Conservation (phyloP, 192 early-diverging fungal species). For the Thamnidium elegans region DNA sequence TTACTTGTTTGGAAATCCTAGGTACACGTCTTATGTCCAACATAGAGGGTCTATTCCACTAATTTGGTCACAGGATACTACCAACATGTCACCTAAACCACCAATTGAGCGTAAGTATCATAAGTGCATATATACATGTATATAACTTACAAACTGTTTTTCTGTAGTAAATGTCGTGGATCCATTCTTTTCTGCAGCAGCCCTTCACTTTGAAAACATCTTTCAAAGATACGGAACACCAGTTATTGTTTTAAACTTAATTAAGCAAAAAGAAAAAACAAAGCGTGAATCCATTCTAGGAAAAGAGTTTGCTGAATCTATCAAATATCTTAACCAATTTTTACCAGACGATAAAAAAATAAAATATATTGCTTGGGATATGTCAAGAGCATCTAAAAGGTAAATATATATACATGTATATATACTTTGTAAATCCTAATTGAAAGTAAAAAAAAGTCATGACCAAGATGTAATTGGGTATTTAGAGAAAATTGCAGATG, state of each 20-base stretch:
- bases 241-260: conserved; percentile 89
- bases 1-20: conserved; percentile 56
- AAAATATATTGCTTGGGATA: conserved; percentile 94
- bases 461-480: conserved; percentile 88
- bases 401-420: too few species aligned
- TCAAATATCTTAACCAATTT: conserved; percentile 89
- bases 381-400: conserved; percentile 95
- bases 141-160: neutral
- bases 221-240: conserved; percentile 90
- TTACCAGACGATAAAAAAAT: conserved; percentile 78
- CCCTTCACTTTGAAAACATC: conserved; percentile 91
- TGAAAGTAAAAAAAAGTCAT: too few species aligned
- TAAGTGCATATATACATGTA: neutral
- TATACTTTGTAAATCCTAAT: too few species aligned
- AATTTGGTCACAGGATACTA: conserved; percentile 91
- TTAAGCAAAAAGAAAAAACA: conserved; percentile 93
- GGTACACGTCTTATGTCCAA: conserved; percentile 93
- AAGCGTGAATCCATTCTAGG: conserved; percentile 83
- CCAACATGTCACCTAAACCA: conserved; percentile 93
- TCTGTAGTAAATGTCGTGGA: conserved; percentile 76
- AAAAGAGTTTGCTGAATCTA: conserved; percentile 78
- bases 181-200: conserved; percentile 90
- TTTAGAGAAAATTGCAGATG: conserved; percentile 85
- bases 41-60: conserved; percentile 97
- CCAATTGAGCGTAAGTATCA: conserved; percentile 59